Evolutionary conservation across 2,329 filamentous ascomycete species (phyloP), one percentile per base, ranked within the genome.

Genomic region (Phialocephala subalpina): DNA sequence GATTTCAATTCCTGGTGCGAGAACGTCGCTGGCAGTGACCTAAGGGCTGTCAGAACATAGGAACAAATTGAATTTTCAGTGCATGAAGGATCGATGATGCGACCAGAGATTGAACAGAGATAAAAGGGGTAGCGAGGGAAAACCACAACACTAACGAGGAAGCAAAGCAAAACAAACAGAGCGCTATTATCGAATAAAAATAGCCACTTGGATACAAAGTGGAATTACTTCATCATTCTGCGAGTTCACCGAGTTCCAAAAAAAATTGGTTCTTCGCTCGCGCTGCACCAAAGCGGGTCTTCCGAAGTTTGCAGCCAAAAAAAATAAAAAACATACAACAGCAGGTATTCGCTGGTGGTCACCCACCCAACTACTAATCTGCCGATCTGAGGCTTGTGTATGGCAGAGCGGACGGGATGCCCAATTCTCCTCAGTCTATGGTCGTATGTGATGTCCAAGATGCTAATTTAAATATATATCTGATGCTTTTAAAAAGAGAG

Each of bases 1-100:
- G 42, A 85, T 82, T 22, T 83, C 80, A 8, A 81, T 77, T 2
- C 78, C 79, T 5, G 75, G 69, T 11, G 79, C 76, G 2, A 83
- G 74, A 6, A 82, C 74, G 66, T 84, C 82, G 27, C 79, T 78
- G 4, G 82, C 80, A 25, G 82, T 84, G 49, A 82, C 80, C 81
- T 82, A 38, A 35, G 5, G 20, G 67, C 61, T 65, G 47, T 47
- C 22, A n/a, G 25, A 33, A 27, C 16, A 38, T 38, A 14, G 7
- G 35, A 38, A 38, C 14, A 14, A 38, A 38, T 42, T 18, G 38
- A 12, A 22, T 40, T 42, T 38, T 7, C 35, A 14, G 35, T 7
- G 35, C 14, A n/a, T 14, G 14, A 38, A 38, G 7, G 35, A 38
- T 7, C 14, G 35, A 42, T 42, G 38, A 42, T 42, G 38, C 18